phyloP scores from a whole-genome alignment of 2,329 filamentous ascomycete species.

The Byssoonygena ceratinophila region DNA sequence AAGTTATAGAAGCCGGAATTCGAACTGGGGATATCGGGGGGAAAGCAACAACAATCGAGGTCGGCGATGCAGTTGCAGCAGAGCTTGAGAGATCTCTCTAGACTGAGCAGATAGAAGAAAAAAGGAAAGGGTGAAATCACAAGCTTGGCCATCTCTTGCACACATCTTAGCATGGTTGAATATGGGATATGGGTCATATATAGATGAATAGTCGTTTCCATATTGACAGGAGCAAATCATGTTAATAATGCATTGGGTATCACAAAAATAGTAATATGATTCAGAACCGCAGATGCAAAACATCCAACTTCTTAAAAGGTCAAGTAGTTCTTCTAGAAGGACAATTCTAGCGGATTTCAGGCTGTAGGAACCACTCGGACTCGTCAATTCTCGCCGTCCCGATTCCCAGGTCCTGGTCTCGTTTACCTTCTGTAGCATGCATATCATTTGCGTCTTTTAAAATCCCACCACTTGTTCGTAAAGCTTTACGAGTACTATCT shows the following conservation, averaged over 20 bases:
- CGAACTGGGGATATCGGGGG: slow-evolving; percentile 81
- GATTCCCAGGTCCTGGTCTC: slow-evolving; percentile 19
- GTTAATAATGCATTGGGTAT: slow-evolving; percentile 5
- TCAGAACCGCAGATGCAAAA: neutral
- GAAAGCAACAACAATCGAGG: slow-evolving; percentile 58
- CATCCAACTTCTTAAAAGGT: neutral
- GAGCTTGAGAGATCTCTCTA: slow-evolving; percentile 60
- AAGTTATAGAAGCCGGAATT: slow-evolving; percentile 66
- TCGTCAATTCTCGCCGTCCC: slow-evolving; percentile 31
- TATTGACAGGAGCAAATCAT: neutral
- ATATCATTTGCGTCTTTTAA: slow-evolving; percentile 13
- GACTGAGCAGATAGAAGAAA: neutral
- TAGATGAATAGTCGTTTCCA: neutral
- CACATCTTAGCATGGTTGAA: neutral
- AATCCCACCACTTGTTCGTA: slow-evolving; percentile 17
- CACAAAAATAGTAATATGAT: neutral
- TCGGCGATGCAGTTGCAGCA: slow-evolving; percentile 70
- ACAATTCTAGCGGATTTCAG: slow-evolving; percentile 34
- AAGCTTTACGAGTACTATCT: slow-evolving; percentile 25
- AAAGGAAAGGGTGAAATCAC: no score
- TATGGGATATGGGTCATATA: neutral
- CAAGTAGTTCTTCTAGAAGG: no score
- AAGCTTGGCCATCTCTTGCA: neutral
- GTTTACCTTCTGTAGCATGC: slow-evolving; percentile 16
- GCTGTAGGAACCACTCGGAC: slow-evolving; percentile 42